Conservation (phyloP, 441 rosid genomes). For the Croton setiger region DNA sequence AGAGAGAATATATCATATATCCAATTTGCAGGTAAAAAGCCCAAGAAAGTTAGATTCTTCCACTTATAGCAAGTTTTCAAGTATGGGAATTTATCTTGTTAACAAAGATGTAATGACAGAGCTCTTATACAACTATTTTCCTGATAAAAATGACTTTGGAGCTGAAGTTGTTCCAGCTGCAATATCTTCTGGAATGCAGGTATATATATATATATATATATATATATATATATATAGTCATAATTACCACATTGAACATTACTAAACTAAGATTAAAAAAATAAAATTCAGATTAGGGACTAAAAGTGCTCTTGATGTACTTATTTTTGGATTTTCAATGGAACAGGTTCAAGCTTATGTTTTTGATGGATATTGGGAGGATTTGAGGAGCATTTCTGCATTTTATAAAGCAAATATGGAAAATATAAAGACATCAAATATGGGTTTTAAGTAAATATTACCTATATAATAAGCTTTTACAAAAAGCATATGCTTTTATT, state of each 20-base stretch:
- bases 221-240: too few relatives aligned
- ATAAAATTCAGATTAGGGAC: too few relatives aligned
- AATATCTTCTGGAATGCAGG: conserved; percentile 67
- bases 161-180: conserved; percentile 65
- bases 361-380: conserved; percentile 83
- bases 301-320: neutral
- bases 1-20: neutral
- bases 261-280: too few relatives aligned
- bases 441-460: conserved; percentile 33
- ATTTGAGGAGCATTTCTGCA: conserved; percentile 61
- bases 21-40: conserved; percentile 39
- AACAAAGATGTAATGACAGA: conserved; percentile 47
- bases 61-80: conserved; percentile 26
- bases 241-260: too few relatives aligned
- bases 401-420: conserved; percentile 81
- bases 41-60: conserved; percentile 18
- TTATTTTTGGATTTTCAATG: neutral
- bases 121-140: conserved; percentile 53
- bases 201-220: too few relatives aligned
- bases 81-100: conserved; percentile 73
- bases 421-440: conserved; percentile 42
- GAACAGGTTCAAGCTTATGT: conserved; percentile 58
- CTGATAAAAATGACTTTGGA: conserved; percentile 51
- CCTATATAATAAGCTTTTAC: conserved; percentile 2
- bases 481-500: too few relatives aligned